A percentile compares a stretch with the other conserved stretches of the same genome.
These are phyloP conservation scores for Capsicum chinense DNA, from an alignment of 257 asterid genomes.

Conservation along the genomic window DNA sequence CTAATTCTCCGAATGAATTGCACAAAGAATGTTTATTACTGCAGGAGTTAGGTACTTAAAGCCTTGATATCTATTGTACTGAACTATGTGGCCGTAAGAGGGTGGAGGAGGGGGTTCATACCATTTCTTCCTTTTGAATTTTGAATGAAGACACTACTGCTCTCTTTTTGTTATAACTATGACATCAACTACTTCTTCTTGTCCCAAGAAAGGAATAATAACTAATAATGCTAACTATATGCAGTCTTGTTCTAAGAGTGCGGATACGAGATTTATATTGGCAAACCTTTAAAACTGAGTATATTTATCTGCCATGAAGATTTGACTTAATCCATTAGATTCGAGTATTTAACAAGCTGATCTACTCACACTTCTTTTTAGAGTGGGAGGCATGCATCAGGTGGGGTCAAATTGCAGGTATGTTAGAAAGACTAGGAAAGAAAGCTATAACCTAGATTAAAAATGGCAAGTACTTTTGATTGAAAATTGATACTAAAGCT, in stretches of 20 bases:
- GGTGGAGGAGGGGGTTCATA: conserved; percentile 24
- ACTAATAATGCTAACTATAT: neutral
- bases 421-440: neutral
- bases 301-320: conserved; percentile 8
- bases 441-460: neutral
- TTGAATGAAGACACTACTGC: neutral
- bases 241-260: neutral
- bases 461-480: conserved; percentile 3
- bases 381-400: conserved; percentile 16
- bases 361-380: conserved; percentile 5
- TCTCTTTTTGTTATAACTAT: neutral
- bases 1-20: neutral
- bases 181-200: neutral
- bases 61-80: neutral
- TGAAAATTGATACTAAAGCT: neutral
- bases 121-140: neutral
- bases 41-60: neutral
- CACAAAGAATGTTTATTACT: conserved; percentile 13
- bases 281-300: neutral
- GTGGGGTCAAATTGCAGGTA: neutral
- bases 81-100: neutral
- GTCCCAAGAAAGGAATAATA: neutral
- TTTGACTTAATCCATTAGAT: conserved; percentile 3
- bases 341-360: conserved; percentile 15
- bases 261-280: neutral